phyloP scores from a whole-genome alignment of 163 green algal genomes.

The Chlorella variabilis region DNA sequence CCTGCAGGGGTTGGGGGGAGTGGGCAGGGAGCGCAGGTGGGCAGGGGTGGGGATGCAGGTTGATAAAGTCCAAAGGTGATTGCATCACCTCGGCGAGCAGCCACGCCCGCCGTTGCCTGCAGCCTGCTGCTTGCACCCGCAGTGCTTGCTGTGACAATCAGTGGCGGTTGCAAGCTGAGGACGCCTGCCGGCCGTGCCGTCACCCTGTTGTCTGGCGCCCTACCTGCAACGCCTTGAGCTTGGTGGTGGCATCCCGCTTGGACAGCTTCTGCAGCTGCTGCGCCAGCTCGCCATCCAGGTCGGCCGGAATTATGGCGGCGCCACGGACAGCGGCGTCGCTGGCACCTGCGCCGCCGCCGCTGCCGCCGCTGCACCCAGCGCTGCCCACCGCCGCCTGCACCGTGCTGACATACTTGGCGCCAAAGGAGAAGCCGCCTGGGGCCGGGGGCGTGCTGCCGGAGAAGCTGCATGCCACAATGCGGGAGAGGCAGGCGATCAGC shows the following conservation, averaged over 20 bases:
- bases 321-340: not conserved
- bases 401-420: conserved; percentile 38
- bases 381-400: conserved; percentile 1
- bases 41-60: too few relatives aligned
- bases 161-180: not conserved
- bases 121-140: not conserved
- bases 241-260: conserved; percentile 84
- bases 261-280: conserved; percentile 79
- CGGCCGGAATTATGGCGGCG: conserved; percentile 23
- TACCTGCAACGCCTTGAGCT: conserved; percentile 86
- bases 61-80: too few relatives aligned
- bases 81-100: too few relatives aligned
- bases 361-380: not conserved
- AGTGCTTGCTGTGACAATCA: not conserved
- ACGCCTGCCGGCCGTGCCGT: not conserved
- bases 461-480: conserved; percentile 4
- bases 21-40: not conserved
- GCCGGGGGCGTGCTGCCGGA: not conserved
- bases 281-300: conserved; percentile 68
- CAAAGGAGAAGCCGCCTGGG: conserved; percentile 41
- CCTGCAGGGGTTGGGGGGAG: conserved; percentile 49
- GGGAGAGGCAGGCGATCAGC: not conserved
- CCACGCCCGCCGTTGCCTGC: not conserved
- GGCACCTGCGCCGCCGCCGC: not conserved
- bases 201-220: not conserved